phyloP scores from a whole-genome alignment of 2,329 filamentous ascomycete species.

The Arthrobotrys iridis region DNA sequence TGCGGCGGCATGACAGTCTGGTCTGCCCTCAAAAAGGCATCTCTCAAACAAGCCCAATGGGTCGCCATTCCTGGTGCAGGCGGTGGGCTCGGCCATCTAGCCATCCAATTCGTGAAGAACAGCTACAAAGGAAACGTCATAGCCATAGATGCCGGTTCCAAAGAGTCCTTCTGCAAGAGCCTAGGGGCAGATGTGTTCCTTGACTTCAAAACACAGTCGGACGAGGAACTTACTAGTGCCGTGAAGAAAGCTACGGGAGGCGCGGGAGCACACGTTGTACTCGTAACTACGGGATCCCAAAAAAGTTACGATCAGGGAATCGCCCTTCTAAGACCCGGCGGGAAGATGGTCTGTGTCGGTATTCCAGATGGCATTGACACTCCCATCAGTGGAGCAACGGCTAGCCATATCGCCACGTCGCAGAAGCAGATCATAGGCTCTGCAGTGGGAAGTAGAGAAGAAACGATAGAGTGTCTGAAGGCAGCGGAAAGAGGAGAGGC shows the following conservation, averaged over 20 bases:
- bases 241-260: conserved; percentile 55
- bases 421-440: conserved; percentile 40
- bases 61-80: conserved; percentile 58
- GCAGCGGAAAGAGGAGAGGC: conserved; percentile 38
- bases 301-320: conserved; percentile 44
- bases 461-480: conserved; percentile 29
- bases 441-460: conserved; percentile 32
- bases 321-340: conserved; percentile 12
- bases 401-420: conserved; percentile 32
- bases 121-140: conserved; percentile 57
- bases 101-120: conserved; percentile 57
- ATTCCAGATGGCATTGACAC: conserved; percentile 45
- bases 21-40: conserved; percentile 67
- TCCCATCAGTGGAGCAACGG: conserved; percentile 26
- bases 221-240: conserved; percentile 50
- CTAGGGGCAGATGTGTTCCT: conserved; percentile 58
- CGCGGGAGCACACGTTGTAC: conserved; percentile 26
- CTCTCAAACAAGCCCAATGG: conserved; percentile 59
- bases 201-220: conserved; percentile 56
- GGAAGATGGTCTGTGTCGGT: conserved; percentile 43
- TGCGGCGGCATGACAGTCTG: conserved; percentile 70
- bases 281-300: conserved; percentile 31
- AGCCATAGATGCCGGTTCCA: conserved; percentile 56
- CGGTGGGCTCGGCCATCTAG: conserved; percentile 58
- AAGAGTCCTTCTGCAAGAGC: conserved; percentile 55